Evolutionary conservation across 352 stramenopile species (phyloP).

Genomic region (Phytophthora syringae): DNA sequence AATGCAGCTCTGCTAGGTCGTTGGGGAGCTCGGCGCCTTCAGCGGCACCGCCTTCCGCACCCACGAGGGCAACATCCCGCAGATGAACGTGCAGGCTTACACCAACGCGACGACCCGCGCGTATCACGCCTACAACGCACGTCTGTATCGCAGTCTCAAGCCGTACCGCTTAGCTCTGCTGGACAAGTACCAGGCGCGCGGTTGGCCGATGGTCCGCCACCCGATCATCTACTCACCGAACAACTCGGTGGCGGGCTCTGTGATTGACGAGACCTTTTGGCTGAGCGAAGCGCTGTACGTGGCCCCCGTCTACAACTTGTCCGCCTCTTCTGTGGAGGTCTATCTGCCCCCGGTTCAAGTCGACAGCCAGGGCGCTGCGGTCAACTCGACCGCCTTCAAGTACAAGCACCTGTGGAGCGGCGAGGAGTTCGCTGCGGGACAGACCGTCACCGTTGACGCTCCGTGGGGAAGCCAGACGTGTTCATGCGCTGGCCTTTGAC

Average conservation of each 20-base stretch:
- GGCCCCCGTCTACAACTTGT: constrained; percentile 34
- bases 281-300: constrained; percentile 35
- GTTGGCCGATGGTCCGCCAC: constrained; percentile 33
- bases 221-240: constrained; percentile 33
- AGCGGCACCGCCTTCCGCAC: constrained; percentile 34
- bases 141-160: constrained; percentile 36
- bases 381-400: constrained; percentile 22
- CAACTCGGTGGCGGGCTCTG: constrained; percentile 12
- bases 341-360: constrained; percentile 36
- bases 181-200: constrained; percentile 26
- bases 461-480: constrained; percentile 26
- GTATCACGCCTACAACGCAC: constrained; percentile 36
- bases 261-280: constrained; percentile 40
- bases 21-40: constrained; percentile 35
- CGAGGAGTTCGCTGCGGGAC: constrained; percentile 18
- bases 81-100: constrained; percentile 38
- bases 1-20: constrained; percentile 29
- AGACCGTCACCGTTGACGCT: constrained; percentile 28
- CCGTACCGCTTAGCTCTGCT: constrained; percentile 29
- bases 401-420: constrained; percentile 35
- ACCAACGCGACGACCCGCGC: constrained; percentile 26
- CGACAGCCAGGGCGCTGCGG: constrained; percentile 18
- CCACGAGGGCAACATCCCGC: constrained; percentile 37
- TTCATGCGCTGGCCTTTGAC: constrained; percentile 38
- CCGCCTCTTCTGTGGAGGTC: constrained; percentile 25